Evolutionary conservation across 108 stramenopile species (phyloP).

Genomic region (Aurantiochytrium sp.): DNA sequence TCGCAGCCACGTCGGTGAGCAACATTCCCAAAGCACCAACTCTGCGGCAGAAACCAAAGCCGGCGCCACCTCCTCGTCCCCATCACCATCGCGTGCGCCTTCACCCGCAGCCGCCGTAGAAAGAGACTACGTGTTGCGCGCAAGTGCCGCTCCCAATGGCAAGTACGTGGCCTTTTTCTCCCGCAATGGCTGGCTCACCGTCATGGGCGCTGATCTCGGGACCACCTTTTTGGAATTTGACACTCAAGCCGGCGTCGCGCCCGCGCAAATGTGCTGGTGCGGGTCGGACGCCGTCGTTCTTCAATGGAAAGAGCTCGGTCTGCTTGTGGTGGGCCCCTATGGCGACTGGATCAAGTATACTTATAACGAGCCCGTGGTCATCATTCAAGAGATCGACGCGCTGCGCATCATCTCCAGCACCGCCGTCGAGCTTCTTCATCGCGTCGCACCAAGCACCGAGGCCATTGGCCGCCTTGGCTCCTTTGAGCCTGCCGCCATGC

Average conservation of each 20-base stretch:
- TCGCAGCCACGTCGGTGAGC: not conserved
- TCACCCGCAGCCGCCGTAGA: not conserved
- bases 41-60: not conserved
- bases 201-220: constrained; percentile 77
- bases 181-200: constrained; percentile 70
- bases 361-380: constrained; percentile 61
- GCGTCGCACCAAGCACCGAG: constrained; percentile 78
- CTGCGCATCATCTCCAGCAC: constrained; percentile 74
- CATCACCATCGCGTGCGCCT: not conserved
- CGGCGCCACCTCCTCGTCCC: not conserved
- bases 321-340: constrained; percentile 87
- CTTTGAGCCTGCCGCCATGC: constrained; percentile 82
- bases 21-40: not conserved
- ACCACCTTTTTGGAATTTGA: constrained; percentile 77
- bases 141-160: constrained; percentile 87
- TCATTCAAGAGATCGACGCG: constrained; percentile 86
- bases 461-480: constrained; percentile 72
- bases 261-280: constrained; percentile 79
- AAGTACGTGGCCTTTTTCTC: constrained; percentile 85
- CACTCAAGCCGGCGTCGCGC: constrained; percentile 62
- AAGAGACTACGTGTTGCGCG: constrained; percentile 45
- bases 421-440: constrained; percentile 75
- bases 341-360: constrained; percentile 87
- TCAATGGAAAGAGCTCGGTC: constrained; percentile 81
- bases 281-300: constrained; percentile 86